A percentile compares a stretch with the other conserved stretches of the same genome.
phyloP scores from a whole-genome alignment of 2,329 filamentous ascomycete species.

The Plenodomus tracheiphilus region DNA sequence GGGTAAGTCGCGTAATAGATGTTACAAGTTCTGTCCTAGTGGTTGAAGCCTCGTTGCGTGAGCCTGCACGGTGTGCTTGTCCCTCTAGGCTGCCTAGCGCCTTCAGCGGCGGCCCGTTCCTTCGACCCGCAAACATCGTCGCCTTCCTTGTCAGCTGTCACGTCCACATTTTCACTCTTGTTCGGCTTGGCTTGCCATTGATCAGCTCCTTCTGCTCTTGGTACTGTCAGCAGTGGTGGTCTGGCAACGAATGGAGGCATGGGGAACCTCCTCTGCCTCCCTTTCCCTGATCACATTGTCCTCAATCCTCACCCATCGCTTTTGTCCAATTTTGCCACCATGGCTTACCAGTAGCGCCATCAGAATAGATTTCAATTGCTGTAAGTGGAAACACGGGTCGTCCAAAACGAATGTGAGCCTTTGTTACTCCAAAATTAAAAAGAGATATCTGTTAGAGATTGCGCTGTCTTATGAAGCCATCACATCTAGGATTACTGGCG shows the following conservation, averaged over 20 bases:
- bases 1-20: too few relatives aligned
- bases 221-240: too few relatives aligned
- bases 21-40: background rate
- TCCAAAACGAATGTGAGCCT: too few relatives aligned
- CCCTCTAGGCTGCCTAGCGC: background rate
- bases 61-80: background rate
- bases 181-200: too few relatives aligned
- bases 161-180: background rate
- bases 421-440: too few relatives aligned
- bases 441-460: too few relatives aligned
- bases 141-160: background rate
- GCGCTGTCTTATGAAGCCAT: too few relatives aligned
- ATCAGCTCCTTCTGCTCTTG: too few relatives aligned
- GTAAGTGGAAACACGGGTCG: background rate
- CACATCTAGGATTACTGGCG: too few relatives aligned
- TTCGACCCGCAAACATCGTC: background rate
- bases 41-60: background rate
- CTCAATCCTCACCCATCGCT: background rate
- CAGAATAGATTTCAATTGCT: background rate
- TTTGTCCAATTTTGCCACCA: background rate
- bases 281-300: background rate
- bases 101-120: background rate
- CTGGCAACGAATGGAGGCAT: too few relatives aligned
- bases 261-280: too few relatives aligned
- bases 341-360: background rate